Base-by-base conservation (phyloP, 345 rosid genomes). In the Streptanthus diversifolius region DNA sequence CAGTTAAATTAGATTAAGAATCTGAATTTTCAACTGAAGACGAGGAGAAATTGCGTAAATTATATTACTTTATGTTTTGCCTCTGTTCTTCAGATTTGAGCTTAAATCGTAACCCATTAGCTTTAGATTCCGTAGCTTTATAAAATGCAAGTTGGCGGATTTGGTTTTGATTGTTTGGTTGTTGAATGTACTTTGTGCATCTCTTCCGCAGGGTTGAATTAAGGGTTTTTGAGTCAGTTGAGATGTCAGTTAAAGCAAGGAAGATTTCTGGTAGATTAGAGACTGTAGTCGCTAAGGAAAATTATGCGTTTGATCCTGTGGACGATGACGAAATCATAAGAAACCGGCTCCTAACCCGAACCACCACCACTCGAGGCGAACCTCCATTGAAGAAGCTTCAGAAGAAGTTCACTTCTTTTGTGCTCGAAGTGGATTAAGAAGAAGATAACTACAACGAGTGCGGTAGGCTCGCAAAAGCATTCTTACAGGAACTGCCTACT, bases 331-430 rank as follows among this genome's bases (percentile, higher is more conserved):
- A 83, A 19, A 89, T 91, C 75, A 93, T 93, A 70, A 89, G 86
- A 48, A 95, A 87, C 58, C 82, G 98, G 81, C 90, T 93, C 44
- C 71, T 93, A 10, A 93, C 98, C 14, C 92, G 98, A 52, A 93
- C 98, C 25, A 93, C 98, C 1, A 93, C 98, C 27, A 93, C 98
- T 18, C 82, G 97, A 66, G 98, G 98, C 5, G 97, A 93, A 58
- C 98, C 98, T 7, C 97, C 97, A 3, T 73, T 93, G 74, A 91
- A 93, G 81, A 93, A 89, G 66, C 98, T 93, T 55, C 97, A 93
- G 80, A 91, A 88, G 86, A 93, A 93, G 86, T 93, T 91, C 80
- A 88, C 96, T 29, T 80, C 97, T 14, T 87, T 91, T 15, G 83
- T 86, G 13, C 66, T 88, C 8, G 97, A 91, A 76, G 77, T 84